Evolutionary conservation across 2,329 filamentous ascomycete species (phyloP), one percentile per base, ranked within the genome.

Genomic region (Alternaria rosae): DNA sequence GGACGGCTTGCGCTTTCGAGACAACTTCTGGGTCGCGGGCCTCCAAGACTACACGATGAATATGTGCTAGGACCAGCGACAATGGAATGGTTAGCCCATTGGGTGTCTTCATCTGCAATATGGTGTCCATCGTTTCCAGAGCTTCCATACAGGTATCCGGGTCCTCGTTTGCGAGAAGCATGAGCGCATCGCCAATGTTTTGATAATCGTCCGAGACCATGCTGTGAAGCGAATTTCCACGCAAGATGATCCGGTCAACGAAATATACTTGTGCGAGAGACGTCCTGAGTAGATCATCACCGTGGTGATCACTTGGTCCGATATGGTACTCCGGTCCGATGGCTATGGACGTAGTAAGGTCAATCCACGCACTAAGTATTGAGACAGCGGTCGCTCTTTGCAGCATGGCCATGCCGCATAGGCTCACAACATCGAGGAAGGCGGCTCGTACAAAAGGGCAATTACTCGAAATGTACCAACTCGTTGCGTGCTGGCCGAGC

Each of bases 401-500:
- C 5, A 73, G 58, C 20, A 73, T 62, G 7, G 68, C 38, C 59
- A 71, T 65, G 5, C 71, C 73, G 44, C 72, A 77, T 1, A 72
- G 54, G 56, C 69, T 73, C 23, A 76, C 54, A 13, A 81, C 62
- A 42, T 82, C 80, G 3, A 81, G 64, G 50, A 78, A 79, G 7
- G 77, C 76, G 4, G 76, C 70, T 60, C 73, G 74, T 8, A 76
- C 73, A 25, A 80, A 72, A 1, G 76, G 66, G 53, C 79, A 82
- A 10, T 62, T 50, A 21, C 61, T 71, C 7, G 55, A 11, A 2
- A 47, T 56, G 32, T 71, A 76, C 62, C 72, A 69, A 12, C 23
- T 52, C 1, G 61, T 54, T 20, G 65, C 61, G 15, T 60, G 57
- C 17, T 60, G 59, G 25, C 55, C 51, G 1, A 77, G 45, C n/a